A percentile compares a stretch with the other conserved stretches of the same genome.
Evolutionary conservation across 805 yeast species (phyloP).

Genomic region (Lachancea quebecensis): DNA sequence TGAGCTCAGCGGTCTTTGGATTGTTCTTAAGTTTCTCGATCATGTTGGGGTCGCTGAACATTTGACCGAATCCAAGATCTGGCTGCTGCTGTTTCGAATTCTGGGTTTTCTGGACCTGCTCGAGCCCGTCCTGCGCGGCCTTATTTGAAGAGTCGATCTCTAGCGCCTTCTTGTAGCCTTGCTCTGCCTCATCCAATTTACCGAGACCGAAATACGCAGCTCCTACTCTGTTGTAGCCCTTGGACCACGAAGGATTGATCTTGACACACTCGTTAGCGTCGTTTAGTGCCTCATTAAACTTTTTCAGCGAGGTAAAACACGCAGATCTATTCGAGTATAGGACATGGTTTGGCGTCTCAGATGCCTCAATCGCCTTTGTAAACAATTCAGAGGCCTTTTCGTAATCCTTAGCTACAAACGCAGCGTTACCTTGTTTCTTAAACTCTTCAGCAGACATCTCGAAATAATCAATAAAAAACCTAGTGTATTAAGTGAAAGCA

Average conservation of each 20-base stretch:
- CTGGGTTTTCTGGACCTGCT: slow-evolving; percentile 59
- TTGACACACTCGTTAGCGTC: slow-evolving; percentile 83
- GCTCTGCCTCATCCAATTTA: slow-evolving; percentile 65
- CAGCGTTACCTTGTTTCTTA: slow-evolving; percentile 91
- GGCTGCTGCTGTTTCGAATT: slow-evolving; percentile 45
- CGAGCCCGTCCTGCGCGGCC: slow-evolving; percentile 79
- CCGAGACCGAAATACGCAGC: slow-evolving; percentile 90
- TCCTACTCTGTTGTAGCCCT: slow-evolving; percentile 89
- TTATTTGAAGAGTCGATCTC: slow-evolving; percentile 75
- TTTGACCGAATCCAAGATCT: slow-evolving; percentile 67
- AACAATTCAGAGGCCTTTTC: slow-evolving; percentile 72
- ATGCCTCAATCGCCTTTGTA: slow-evolving; percentile 79
- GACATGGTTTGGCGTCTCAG: slow-evolving; percentile 83
- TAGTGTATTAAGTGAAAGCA: neutral
- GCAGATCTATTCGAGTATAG: slow-evolving; percentile 93
- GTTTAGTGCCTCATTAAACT: slow-evolving; percentile 64
- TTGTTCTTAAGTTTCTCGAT: slow-evolving; percentile 67
- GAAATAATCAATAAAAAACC: neutral
- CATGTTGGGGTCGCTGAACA: slow-evolving; percentile 75
- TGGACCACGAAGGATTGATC: slow-evolving; percentile 85
- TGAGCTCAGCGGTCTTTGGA: slow-evolving; percentile 80
- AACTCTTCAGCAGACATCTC: slow-evolving; percentile 61
- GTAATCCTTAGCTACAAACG: slow-evolving; percentile 82
- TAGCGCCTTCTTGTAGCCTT: slow-evolving; percentile 68
- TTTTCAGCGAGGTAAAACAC: slow-evolving; percentile 69